Evolutionary conservation across 2,329 filamentous ascomycete genomes (phyloP).

Genomic region (Aspergillus hiratsukae): DNA sequence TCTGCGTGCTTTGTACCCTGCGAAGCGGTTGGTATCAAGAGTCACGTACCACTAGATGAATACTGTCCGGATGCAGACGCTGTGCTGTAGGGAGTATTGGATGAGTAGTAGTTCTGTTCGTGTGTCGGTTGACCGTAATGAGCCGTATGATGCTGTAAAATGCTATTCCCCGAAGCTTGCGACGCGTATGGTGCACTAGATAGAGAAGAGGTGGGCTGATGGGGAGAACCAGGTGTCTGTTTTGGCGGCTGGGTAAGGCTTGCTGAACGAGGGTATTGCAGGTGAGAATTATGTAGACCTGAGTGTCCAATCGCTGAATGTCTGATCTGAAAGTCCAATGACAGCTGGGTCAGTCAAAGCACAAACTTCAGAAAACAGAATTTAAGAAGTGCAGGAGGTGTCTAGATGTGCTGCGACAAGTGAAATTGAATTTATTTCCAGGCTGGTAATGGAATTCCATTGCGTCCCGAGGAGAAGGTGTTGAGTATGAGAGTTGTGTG

Average conservation of each 20-base stretch:
- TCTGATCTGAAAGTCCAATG: slow-evolving; percentile 23
- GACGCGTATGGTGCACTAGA: slow-evolving; percentile 28
- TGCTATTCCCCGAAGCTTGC: slow-evolving; percentile 34
- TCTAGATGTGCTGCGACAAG: not conserved
- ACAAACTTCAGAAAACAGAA: not conserved
- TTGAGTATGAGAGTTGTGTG: not conserved
- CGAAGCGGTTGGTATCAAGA: not conserved
- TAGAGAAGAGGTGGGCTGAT: slow-evolving; percentile 47
- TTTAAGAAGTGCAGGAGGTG: not conserved
- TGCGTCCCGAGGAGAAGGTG: not conserved
- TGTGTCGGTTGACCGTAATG: slow-evolving; percentile 65
- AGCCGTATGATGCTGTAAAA: slow-evolving; percentile 47
- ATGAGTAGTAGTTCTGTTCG: slow-evolving; percentile 70
- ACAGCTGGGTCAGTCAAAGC: slow-evolving; percentile 8
- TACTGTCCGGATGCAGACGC: slow-evolving; percentile 79
- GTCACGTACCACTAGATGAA: slow-evolving; percentile 72
- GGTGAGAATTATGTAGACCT: slow-evolving; percentile 27
- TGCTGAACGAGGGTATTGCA: slow-evolving; percentile 27
- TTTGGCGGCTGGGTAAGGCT: slow-evolving; percentile 26
- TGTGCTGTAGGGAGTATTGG: slow-evolving; percentile 78
- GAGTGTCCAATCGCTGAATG: slow-evolving; percentile 27
- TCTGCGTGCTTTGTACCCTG: slow-evolving; percentile 42
- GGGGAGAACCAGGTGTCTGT: slow-evolving; percentile 56
- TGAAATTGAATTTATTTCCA: not conserved
- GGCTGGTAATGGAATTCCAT: not conserved